Percentiles rank a stretch among this genome's conserved stretches.
phyloP scores from a whole-genome alignment of 1,284 basidiomycete species.

The Sutorius eximius region DNA sequence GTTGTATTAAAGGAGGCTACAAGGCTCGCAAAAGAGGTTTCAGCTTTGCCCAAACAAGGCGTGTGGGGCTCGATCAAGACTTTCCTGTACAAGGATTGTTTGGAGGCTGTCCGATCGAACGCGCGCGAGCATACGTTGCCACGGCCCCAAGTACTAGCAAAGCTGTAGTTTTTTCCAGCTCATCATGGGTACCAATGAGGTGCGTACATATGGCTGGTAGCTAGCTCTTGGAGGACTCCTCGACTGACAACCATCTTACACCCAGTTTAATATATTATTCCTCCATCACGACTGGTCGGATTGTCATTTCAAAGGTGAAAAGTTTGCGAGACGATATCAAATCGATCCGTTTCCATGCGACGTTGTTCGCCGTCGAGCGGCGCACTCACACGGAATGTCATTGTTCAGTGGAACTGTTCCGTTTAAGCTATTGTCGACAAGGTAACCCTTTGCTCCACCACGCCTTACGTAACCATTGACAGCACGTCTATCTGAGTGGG shows the following conservation, averaged over 20 bases:
- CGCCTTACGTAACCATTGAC: constrained; percentile 19
- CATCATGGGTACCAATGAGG: constrained; percentile 3
- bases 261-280: neutral
- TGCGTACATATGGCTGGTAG: constrained; percentile 1
- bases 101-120: constrained; percentile 42
- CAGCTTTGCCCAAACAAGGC: constrained; percentile 49
- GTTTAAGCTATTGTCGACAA: constrained; percentile 16
- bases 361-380: neutral
- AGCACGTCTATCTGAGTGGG: neutral
- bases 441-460: constrained; percentile 17
- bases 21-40: constrained; percentile 53
- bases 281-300: constrained; percentile 12
- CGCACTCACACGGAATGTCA: constrained; percentile 4
- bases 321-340: neutral
- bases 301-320: constrained; percentile 4
- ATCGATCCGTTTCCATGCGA: constrained; percentile 21
- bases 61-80: constrained; percentile 69
- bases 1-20: constrained; percentile 63
- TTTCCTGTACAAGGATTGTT: constrained; percentile 47
- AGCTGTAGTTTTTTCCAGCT: constrained; percentile 35
- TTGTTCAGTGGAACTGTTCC: constrained; percentile 8
- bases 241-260: constrained; percentile 6
- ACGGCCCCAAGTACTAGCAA: constrained; percentile 22
- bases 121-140: constrained; percentile 18
- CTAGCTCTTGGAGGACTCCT: neutral